Evolutionary conservation across 345 rosid species (phyloP).

Genomic region (Noccaea bulbosa): DNA sequence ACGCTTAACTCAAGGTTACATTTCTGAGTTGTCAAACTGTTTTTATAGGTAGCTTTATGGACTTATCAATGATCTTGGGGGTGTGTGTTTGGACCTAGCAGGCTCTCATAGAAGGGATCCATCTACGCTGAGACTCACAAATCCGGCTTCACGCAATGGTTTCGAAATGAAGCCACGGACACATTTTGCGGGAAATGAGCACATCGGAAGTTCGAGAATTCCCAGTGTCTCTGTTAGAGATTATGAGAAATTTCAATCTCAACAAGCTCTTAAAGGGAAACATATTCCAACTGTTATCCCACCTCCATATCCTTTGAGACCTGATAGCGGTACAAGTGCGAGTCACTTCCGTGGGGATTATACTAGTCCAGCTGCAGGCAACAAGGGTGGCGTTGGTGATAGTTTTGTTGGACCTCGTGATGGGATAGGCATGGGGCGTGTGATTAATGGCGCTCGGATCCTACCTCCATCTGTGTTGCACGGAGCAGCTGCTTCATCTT

Average conservation of each 20-base stretch:
- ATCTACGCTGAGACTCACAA: conserved; percentile 38
- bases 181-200: conserved; percentile 49
- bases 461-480: conserved; percentile 65
- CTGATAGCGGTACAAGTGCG: conserved; percentile 41
- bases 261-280: conserved; percentile 64
- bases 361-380: conserved; percentile 44
- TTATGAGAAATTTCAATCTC: conserved; percentile 63
- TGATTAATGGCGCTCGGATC: conserved; percentile 56
- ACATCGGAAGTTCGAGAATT: conserved; percentile 56
- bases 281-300: conserved; percentile 53
- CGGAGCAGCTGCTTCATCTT: conserved; percentile 48
- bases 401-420: conserved; percentile 41
- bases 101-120: conserved; percentile 37
- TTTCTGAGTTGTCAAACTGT: not conserved
- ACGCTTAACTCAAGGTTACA: conserved; percentile 45
- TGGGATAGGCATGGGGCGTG: conserved; percentile 56
- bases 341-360: conserved; percentile 50
- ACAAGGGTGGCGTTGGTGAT: conserved; percentile 52
- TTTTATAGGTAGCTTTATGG: conserved; percentile 13
- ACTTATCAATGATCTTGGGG: conserved; percentile 11
- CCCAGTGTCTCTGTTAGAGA: conserved; percentile 54
- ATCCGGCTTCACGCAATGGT: conserved; percentile 36
- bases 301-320: conserved; percentile 42
- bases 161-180: conserved; percentile 38
- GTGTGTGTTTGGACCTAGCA: conserved; percentile 40